These are phyloP conservation scores for Penicillium nucicola DNA, from an alignment of 495 filamentous ascomycete species.

Conservation along the genomic window DNA sequence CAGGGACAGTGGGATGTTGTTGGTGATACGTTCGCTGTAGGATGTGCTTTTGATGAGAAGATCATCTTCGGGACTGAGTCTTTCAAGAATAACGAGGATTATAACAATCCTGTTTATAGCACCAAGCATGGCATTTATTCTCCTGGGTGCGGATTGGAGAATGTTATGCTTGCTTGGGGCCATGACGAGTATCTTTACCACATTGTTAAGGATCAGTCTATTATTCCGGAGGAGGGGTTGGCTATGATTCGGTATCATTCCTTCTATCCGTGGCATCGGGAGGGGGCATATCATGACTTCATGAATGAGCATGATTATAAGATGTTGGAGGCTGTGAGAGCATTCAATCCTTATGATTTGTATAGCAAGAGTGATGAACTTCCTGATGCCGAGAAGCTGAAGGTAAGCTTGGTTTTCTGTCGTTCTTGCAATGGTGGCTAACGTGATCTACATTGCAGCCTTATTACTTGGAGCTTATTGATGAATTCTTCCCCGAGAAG, in stretches of 20 bases:
- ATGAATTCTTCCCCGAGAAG: conserved; percentile 79
- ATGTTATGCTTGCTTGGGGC: conserved; percentile 86
- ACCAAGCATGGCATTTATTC: conserved; percentile 75
- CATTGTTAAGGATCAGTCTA: conserved; percentile 73
- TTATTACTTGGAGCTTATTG: conserved; percentile 80
- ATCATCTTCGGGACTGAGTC: conserved; percentile 74
- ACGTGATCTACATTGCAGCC: conserved; percentile 30
- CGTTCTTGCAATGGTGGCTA: too few species aligned
- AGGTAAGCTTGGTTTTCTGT: conserved; percentile 10
- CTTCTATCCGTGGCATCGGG: conserved; percentile 90
- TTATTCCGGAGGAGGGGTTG: conserved; percentile 72
- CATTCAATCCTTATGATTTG: conserved; percentile 87
- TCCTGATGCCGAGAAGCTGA: conserved; percentile 61
- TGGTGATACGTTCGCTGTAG: conserved; percentile 87
- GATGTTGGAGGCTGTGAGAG: conserved; percentile 75
- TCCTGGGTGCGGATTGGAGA: conserved; percentile 72
- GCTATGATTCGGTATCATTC: conserved; percentile 89
- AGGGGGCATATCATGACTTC: conserved; percentile 71
- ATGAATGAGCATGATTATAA: conserved; percentile 78
- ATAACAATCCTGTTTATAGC: conserved; percentile 60
- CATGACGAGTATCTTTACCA: conserved; percentile 92
- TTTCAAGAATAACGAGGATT: conserved; percentile 71
- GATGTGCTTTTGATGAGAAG: conserved; percentile 69
- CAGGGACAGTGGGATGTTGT: conserved; percentile 90
- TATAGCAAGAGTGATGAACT: conserved; percentile 89